Base-by-base conservation (phyloP, 257 asterid species). In the Ocimum tenuiflorum region DNA sequence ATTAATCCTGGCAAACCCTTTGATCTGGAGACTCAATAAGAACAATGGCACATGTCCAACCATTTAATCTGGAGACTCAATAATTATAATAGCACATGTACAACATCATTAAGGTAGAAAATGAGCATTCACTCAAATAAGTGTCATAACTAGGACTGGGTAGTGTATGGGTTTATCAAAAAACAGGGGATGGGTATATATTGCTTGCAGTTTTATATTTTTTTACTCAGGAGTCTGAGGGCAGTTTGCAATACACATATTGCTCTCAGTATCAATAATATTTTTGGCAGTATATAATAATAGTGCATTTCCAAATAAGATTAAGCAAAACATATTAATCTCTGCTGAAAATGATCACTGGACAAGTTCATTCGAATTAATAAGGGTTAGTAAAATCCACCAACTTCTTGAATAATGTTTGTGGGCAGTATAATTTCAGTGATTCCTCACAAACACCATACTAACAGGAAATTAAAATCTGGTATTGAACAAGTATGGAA, bases 381-480 rank as follows among this genome's bases (percentile, higher is more conserved):
- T 36, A 61, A 39, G 56, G 68, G 54, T 10, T 38, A 60, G 17
- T 20, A 38, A 47, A 38, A 70, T 50, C 46, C 38, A 49, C n/a
- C 14, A 53, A 27, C 38, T 60, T 57, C 41, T 45, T 29, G 47
- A 68, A 57, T 46, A n/a, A 57, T 8, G 29, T 20, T 18, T 6
- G 35, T 48, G 45, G 6, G 22, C 54, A 33, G 17, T 60, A 22
- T 42, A 47, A 50, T 5, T 45, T 29, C 29, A 65, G 35, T 43
- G 33, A 62, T 51, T 60, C 63, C 14, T 41, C 27, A 51, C 3
- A 65, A 71, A 39, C 35, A 67, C 56, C 63, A 41, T 8, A 17
- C 48, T 22, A 53, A 45, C 55, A 50, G 52, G 46, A 60, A 68
- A 75, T 57, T 60, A 20, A 46, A 43, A 56, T 23, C 66, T 19